Evolutionary conservation across 169 alveolate species (phyloP).

Genomic region (Pseudocohnilembus persalinus): DNA sequence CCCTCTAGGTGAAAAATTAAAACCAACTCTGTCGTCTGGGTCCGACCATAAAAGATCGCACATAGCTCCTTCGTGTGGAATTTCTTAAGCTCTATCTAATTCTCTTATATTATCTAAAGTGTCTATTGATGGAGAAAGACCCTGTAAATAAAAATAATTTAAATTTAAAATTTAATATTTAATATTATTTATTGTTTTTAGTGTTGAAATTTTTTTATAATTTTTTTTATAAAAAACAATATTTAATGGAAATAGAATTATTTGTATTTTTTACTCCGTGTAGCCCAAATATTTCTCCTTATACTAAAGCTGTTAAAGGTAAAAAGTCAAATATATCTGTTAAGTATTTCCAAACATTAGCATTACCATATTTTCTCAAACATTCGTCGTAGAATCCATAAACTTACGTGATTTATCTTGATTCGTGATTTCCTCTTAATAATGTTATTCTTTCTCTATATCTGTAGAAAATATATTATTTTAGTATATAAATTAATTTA

Average conservation of each 20-base stretch:
- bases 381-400: conserved; percentile 94
- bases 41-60: conserved; percentile 89
- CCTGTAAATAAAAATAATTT: conserved; percentile 19
- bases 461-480: background rate
- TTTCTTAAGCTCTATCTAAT: conserved; percentile 84
- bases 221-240: too few relatives aligned
- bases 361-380: conserved; percentile 90
- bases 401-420: conserved; percentile 95
- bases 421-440: conserved; percentile 94
- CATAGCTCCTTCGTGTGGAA: conserved; percentile 90
- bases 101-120: conserved; percentile 81
- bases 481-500: background rate
- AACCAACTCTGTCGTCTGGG: conserved; percentile 82
- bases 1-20: conserved; percentile 82
- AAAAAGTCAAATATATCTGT: conserved; percentile 92
- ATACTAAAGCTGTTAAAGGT: conserved; percentile 81
- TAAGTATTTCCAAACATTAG: conserved; percentile 90
- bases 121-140: conserved; percentile 77
- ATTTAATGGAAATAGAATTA: background rate
- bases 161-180: conserved; percentile 50
- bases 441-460: conserved; percentile 74
- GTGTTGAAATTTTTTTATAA: too few relatives aligned
- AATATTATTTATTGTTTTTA: too few relatives aligned
- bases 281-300: conserved; percentile 41
- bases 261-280: conserved; percentile 23